phyloP scores from a whole-genome alignment of 2,329 filamentous ascomycete species.

The Aspergillus brunneoviolaceus region DNA sequence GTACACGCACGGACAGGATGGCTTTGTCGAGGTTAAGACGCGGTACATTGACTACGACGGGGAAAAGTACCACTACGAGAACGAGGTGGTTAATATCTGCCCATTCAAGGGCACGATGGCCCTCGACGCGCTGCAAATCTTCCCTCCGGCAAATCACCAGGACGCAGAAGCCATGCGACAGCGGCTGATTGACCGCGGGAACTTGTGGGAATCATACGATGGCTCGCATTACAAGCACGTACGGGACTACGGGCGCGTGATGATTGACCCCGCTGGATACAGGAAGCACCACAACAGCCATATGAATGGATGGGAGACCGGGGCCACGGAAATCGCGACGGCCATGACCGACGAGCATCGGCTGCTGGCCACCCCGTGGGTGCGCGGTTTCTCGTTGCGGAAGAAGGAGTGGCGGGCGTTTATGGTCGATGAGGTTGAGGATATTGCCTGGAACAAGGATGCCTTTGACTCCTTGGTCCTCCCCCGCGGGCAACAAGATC shows the following conservation, averaged over 20 bases:
- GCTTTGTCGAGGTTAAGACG: slow-evolving; percentile 4
- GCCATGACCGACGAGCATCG: not conserved
- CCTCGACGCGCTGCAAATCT: not conserved
- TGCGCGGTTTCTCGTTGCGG: not conserved
- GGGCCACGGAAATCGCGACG: not conserved
- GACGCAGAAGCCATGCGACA: slow-evolving; percentile 40
- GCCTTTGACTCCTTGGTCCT: not conserved
- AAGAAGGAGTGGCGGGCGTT: slow-evolving; percentile 11
- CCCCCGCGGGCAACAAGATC: not conserved
- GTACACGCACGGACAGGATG: not conserved
- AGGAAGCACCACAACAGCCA: not conserved
- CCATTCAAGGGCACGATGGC: not conserved
- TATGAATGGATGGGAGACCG: not conserved
- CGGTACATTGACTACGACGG: slow-evolving; percentile 24
- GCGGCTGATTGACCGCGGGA: slow-evolving; percentile 48
- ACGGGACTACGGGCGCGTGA: slow-evolving; percentile 33
- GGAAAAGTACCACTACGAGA: slow-evolving; percentile 29
- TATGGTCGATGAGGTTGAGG: slow-evolving; percentile 2
- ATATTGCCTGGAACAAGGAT: slow-evolving; percentile 8
- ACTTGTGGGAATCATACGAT: slow-evolving; percentile 47
- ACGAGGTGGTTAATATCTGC: slow-evolving; percentile 31
- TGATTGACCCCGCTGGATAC: not conserved
- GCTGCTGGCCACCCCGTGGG: not conserved
- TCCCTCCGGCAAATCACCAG: slow-evolving; percentile 27
- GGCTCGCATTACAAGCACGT: slow-evolving; percentile 54